phyloP scores from a whole-genome alignment of 2,329 filamentous ascomycete genomes.

The Fusarium phyllophilum region DNA sequence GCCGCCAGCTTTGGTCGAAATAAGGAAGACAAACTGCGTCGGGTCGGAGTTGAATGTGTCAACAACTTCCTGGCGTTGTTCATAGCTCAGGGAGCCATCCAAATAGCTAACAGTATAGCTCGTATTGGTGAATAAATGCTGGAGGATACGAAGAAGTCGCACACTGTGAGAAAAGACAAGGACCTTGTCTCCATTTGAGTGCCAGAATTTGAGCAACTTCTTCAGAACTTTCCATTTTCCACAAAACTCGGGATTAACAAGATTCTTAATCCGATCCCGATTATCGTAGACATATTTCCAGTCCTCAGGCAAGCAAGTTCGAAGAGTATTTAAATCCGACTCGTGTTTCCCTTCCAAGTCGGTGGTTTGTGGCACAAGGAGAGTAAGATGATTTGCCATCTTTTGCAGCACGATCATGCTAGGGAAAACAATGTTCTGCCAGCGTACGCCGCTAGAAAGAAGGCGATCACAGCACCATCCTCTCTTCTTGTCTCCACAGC shows the following conservation, averaged over 20 bases:
- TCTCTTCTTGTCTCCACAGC: constrained; percentile 70
- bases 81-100: constrained; percentile 84
- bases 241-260: constrained; percentile 90
- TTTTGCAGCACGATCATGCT: constrained; percentile 85
- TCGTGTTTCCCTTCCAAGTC: constrained; percentile 78
- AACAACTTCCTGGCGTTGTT: constrained; percentile 83
- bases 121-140: constrained; percentile 86
- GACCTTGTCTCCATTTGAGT: constrained; percentile 90
- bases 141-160: constrained; percentile 82
- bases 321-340: constrained; percentile 79
- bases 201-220: constrained; percentile 89
- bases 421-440: constrained; percentile 86
- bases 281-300: constrained; percentile 80
- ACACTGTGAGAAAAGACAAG: constrained; percentile 96
- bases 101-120: constrained; percentile 92
- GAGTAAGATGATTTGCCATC: constrained; percentile 89
- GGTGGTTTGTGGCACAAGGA: constrained; percentile 75
- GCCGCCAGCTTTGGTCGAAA: constrained; percentile 92
- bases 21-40: constrained; percentile 91
- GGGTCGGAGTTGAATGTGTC: constrained; percentile 92
- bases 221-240: constrained; percentile 96
- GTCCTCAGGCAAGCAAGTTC: constrained; percentile 76
- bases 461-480: constrained; percentile 82
- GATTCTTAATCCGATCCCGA: constrained; percentile 81
- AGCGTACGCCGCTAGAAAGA: constrained; percentile 71